phyloP scores from a whole-genome alignment of 2,329 filamentous ascomycete species.

The Chaetoscypha palmicola region DNA sequence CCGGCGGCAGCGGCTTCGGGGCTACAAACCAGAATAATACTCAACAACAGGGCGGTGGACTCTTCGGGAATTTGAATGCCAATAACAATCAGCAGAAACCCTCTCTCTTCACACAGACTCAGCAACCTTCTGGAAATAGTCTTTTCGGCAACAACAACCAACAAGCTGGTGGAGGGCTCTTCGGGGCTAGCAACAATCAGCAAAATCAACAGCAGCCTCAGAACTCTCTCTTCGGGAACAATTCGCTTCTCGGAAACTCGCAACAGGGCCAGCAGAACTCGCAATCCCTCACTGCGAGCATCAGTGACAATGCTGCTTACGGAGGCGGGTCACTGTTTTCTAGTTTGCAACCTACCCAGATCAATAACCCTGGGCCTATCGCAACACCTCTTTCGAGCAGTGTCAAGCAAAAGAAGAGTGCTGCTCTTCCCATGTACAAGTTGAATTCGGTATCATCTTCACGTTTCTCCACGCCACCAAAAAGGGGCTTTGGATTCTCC shows the following conservation, averaged over 20 bases:
- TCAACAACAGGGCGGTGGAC: conserved; percentile 34
- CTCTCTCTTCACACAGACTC: conserved; percentile 41
- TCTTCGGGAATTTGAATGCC: conserved; percentile 44
- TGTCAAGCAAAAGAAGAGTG: conserved; percentile 66
- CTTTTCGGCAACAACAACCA: conserved; percentile 40
- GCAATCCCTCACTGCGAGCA: conserved; percentile 67
- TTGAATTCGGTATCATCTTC: conserved; percentile 74
- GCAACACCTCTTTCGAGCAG: conserved; percentile 78
- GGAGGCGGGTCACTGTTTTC: conserved; percentile 83
- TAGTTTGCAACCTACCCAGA: conserved; percentile 56
- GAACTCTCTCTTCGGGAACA: conserved; percentile 54
- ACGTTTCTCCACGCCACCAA: conserved; percentile 76
- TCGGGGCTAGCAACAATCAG: conserved; percentile 30
- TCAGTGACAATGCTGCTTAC: conserved; percentile 81
- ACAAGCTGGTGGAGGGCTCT: conserved; percentile 24
- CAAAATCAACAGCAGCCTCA: conserved; percentile 38
- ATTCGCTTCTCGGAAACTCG: conserved; percentile 53
- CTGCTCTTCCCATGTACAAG: conserved; percentile 80
- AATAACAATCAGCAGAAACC: conserved; percentile 47
- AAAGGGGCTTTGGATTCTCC: conserved; percentile 82
- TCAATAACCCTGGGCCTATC: conserved; percentile 74
- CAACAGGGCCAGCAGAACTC: conserved; percentile 46
- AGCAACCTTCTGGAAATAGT: conserved; percentile 39
- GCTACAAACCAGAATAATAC: conserved; percentile 34
- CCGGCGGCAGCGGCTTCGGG: no score